A percentile compares a stretch with the other conserved stretches of the same genome.
These are phyloP conservation scores for Diutina catenulata DNA, from an alignment of 1,139 yeast genomes.

Conservation along the genomic window DNA sequence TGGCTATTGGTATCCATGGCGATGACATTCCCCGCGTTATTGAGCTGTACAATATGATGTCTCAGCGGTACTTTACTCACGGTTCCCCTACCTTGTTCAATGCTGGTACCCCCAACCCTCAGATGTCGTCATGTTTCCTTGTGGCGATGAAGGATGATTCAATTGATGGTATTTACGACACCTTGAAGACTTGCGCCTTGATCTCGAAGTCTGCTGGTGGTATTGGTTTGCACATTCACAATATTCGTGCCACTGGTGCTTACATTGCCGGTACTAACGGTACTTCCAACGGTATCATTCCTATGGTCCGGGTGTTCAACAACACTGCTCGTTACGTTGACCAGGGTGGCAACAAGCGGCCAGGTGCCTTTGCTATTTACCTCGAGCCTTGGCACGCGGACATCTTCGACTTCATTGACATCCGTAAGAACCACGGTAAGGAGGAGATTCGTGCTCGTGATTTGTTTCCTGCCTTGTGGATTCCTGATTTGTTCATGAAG, in stretches of 20 bases:
- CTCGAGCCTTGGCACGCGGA: conserved; percentile 55
- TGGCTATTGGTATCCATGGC: conserved; percentile 41
- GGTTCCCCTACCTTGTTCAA: conserved; percentile 47
- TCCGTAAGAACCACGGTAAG: conserved; percentile 45
- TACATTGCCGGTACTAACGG: conserved; percentile 44
- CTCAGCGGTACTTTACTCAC: conserved; percentile 38
- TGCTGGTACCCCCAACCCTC: conserved; percentile 38
- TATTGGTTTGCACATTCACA: conserved; percentile 44
- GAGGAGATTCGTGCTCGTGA: conserved; percentile 47
- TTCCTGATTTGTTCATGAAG: conserved; percentile 48
- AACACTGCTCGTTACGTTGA: conserved; percentile 51
- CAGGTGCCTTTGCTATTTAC: conserved; percentile 53
- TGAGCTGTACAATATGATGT: conserved; percentile 42
- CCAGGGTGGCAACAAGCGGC: conserved; percentile 53
- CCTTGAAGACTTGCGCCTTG: conserved; percentile 42
- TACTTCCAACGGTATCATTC: conserved; percentile 42
- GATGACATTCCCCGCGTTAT: conserved; percentile 25
- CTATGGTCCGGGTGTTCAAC: conserved; percentile 48
- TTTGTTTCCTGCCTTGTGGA: conserved; percentile 47
- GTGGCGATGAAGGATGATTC: conserved; percentile 49
- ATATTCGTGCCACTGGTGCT: conserved; percentile 39
- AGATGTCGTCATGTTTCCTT: conserved; percentile 42
- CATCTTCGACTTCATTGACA: conserved; percentile 37
- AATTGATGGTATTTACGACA: conserved; percentile 45
- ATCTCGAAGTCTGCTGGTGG: conserved; percentile 53